Evolutionary conservation across 768 basidiomycete genomes (phyloP), one percentile per base, ranked within the genome.

Genomic region (Boletellus ananas): DNA sequence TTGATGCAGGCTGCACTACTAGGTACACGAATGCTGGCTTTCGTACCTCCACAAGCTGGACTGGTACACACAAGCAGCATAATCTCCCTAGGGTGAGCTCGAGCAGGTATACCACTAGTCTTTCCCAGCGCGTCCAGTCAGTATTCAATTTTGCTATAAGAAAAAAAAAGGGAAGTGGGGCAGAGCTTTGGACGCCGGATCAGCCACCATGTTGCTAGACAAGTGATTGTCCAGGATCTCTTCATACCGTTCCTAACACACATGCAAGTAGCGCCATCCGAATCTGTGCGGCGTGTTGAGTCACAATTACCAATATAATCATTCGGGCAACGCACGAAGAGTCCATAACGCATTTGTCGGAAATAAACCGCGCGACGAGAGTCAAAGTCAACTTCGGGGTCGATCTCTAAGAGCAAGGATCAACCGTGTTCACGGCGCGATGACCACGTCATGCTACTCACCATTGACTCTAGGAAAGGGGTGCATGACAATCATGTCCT

Each of bases 401-500:
- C 95, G 60, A 99, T 97, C 87, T 99, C 96, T 93, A 58, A 4
- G n/a, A 10, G 21, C 14, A 16, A 34, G 50, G 11, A 29, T 51
- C 65, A 49, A 61, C 11, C 49, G 51, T 35, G 27, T 20, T 27
- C 16, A 34, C 8, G 10, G n/a, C 21, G 42, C n/a, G 48, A 21
- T 21, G 48, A 31, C 7, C 18, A n/a, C 23, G 4, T 13, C 42
- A 31, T 51, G 12, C 1, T 4, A 65, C 81, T 56, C 56, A 85
- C 90, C 90, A 52, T 90, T 92, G 44, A 95, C 84, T 61, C 96
- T 73, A 13, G 96, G 96, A 18, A 99, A 75, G n/a, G 96, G 96
- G 69, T 99, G 96, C 94, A 99, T 95, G 57, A 98, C 93, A 51
- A 98, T 97, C 84, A 96, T 92, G 46, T 94, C 90, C 56, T 91